Base-by-base conservation (phyloP, 352 stramenopile species). In the Phytophthora sansomeana region DNA sequence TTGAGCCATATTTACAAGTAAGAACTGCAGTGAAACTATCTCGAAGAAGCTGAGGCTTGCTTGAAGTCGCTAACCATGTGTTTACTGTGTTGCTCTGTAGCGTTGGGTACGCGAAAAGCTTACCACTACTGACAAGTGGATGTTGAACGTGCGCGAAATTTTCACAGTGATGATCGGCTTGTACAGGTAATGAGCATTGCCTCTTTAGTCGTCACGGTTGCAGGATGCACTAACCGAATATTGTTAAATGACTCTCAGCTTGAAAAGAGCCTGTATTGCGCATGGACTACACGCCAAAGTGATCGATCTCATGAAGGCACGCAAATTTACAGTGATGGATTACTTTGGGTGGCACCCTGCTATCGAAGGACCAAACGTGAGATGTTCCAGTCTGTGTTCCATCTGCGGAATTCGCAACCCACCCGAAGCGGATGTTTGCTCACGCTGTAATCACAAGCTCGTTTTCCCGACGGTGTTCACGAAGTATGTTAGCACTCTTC, bases 101-200 rank as follows among this genome's bases (percentile, higher is more conserved):
- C 82, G 86, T 36, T 94, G 86, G 86, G 79, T 94, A 33, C 80
- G 82, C 14, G 86, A 94, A 52, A 94, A 92, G 50, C 82, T 94
- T 0, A 54, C 61, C 0, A 61, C 70, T 24, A 54, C 75, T 28
- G 54, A 58, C 8, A 87, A 78, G 32, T 85, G 67, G 66, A 68
- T 77, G 41, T 46, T 92, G 16, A 89, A 77, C 14, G 82, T 94
- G 19, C 82, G 85, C 1, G 86, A 92, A 49, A 69, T 92, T 28
- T 92, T 94, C 53, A 94, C 86, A 3, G 56, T 92, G 6, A 79
- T 94, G 75, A 85, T 92, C 41, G 86, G 86, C 19, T 60, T 94
- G 6, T 91, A 90, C 69, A 87, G 85, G 85, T 91, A 75, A 13
- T n/a, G 21, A 24, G 17, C 17, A 8, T 46, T 17, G 26, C 39